These are phyloP conservation scores for Gastrolobium villosum DNA, from an alignment of 306 rosid genomes.

Conservation along the genomic window DNA sequence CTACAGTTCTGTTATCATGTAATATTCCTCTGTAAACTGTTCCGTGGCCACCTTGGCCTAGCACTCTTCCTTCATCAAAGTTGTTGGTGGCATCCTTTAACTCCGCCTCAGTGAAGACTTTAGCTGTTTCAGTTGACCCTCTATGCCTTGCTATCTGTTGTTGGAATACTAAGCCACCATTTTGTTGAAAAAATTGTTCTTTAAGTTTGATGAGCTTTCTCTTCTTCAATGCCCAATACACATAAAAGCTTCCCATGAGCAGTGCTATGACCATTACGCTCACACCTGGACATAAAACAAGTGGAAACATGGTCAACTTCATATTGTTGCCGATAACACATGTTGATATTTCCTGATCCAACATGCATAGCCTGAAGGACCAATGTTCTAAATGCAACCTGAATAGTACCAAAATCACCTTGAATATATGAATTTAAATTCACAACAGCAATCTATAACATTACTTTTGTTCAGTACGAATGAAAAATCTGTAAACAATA, in stretches of 20 bases:
- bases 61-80: slow-evolving; percentile 39
- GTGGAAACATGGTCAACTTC: background rate
- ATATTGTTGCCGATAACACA: background rate
- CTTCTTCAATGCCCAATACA: slow-evolving; percentile 42
- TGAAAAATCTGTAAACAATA: background rate
- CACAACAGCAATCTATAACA: background rate
- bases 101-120: slow-evolving; percentile 45
- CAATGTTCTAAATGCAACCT: background rate
- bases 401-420: background rate
- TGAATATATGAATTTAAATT: background rate
- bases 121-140: slow-evolving; percentile 15
- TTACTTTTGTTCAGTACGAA: background rate
- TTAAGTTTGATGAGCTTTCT: slow-evolving; percentile 48
- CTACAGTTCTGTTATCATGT: slow-evolving; percentile 34
- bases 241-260: slow-evolving; percentile 34
- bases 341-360: background rate
- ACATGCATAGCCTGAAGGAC: background rate
- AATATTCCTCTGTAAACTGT: slow-evolving; percentile 59
- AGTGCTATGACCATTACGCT: slow-evolving; percentile 28
- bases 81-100: slow-evolving; percentile 60
- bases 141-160: slow-evolving; percentile 38
- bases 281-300: slow-evolving; percentile 40
- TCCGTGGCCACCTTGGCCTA: slow-evolving; percentile 61
- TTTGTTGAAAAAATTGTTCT: slow-evolving; percentile 50
- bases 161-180: slow-evolving; percentile 61